Conservation (phyloP, 257 asterid species). For the Gentiana dahurica region DNA sequence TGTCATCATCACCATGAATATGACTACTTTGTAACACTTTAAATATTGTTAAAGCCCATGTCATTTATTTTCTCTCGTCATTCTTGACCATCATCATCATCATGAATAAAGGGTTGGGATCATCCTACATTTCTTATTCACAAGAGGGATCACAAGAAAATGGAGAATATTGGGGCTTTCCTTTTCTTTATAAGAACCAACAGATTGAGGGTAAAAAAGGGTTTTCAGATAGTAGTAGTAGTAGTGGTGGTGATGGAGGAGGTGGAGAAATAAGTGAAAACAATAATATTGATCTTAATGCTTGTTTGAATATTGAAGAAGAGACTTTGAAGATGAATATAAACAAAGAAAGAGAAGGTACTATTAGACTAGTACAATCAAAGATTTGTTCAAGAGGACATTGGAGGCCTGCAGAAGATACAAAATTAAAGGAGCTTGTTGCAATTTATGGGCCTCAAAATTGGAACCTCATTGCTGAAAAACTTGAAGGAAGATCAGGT, state of each 20-base stretch:
- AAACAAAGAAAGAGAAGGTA: conserved; percentile 22
- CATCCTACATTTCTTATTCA: conserved; percentile 4
- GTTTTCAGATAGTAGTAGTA: conserved; percentile 20
- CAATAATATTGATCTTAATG: conserved; percentile 39
- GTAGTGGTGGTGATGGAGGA: not conserved
- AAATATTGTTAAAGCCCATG: conserved; percentile 6
- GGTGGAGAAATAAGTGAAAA: conserved; percentile 11
- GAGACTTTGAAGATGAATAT: conserved; percentile 12
- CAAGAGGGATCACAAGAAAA: conserved; percentile 14
- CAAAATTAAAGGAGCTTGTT: conserved; percentile 72
- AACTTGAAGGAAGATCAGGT: conserved; percentile 82
- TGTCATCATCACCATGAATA: conserved; percentile 23
- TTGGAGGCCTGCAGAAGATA: conserved; percentile 89
- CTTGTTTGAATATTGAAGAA: conserved; percentile 17
- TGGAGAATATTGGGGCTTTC: conserved; percentile 14
- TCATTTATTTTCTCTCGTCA: not conserved
- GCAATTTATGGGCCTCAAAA: conserved; percentile 85
- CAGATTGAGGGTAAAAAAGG: conserved; percentile 14
- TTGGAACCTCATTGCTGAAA: conserved; percentile 84
- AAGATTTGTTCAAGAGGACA: conserved; percentile 79
- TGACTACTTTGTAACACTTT: conserved; percentile 39
- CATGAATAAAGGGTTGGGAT: conserved; percentile 11
- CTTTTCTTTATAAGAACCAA: not conserved
- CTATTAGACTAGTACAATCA: conserved; percentile 18
- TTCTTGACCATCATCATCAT: conserved; percentile 10